A percentile compares a stretch with the other conserved stretches of the same genome.
phyloP scores from a whole-genome alignment of 2,329 filamentous ascomycete genomes.

The Metarhizium guizhouense region DNA sequence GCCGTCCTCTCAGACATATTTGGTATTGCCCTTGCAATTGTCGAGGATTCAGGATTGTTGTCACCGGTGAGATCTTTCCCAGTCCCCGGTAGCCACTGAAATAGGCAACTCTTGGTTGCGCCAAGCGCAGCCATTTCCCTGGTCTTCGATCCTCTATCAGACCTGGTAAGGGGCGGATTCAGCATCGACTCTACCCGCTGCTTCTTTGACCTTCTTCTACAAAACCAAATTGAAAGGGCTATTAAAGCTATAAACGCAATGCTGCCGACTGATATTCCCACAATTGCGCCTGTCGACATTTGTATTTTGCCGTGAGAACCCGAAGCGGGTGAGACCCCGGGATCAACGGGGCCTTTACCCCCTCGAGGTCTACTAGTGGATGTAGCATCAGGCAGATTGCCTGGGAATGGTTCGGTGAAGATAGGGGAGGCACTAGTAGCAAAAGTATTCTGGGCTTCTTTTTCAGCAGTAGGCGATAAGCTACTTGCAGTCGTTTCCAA shows the following conservation, averaged over 20 bases:
- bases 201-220: constrained; percentile 27
- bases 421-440: background rate
- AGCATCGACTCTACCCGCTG: background rate
- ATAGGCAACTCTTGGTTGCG: background rate
- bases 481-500: background rate
- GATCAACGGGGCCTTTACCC: background rate
- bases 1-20: background rate
- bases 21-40: background rate
- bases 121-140: constrained; percentile 11
- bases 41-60: background rate
- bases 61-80: constrained; percentile 9
- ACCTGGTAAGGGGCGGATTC: constrained; percentile 17
- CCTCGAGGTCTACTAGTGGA: background rate
- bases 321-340: background rate
- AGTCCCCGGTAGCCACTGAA: constrained; percentile 16
- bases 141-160: constrained; percentile 9
- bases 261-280: constrained; percentile 42
- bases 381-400: background rate
- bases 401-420: background rate
- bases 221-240: constrained; percentile 41
- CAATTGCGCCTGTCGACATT: constrained; percentile 28
- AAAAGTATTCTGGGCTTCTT: background rate
- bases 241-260: constrained; percentile 33
- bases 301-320: background rate
- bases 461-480: background rate